phyloP scores from a whole-genome alignment of 495 filamentous ascomycete genomes.

The Beverwykella pulmonaria region DNA sequence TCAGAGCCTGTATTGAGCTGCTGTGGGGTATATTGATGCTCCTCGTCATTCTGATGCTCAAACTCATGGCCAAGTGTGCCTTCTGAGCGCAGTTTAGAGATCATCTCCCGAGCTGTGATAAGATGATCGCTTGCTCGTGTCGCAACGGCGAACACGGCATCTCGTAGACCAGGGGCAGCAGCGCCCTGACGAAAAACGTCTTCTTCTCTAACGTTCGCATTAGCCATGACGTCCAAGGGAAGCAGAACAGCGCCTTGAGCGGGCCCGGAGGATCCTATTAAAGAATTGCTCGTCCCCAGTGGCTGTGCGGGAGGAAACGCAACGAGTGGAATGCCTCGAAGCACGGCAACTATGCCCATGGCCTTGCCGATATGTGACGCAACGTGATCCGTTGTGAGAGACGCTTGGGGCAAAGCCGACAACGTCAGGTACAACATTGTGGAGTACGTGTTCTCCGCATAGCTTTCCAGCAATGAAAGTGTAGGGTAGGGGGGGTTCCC shows the following conservation, averaged over 20 bases:
- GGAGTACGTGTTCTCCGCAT: constrained; percentile 91
- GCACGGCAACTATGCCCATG: constrained; percentile 77
- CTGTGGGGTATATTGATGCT: constrained; percentile 60
- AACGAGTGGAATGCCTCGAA: constrained; percentile 81
- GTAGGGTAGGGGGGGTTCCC: constrained; percentile 78
- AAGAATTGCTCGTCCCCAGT: constrained; percentile 52
- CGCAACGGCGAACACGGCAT: constrained; percentile 89
- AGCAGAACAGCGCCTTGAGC: constrained; percentile 71
- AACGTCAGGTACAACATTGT: constrained; percentile 90
- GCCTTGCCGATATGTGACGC: constrained; percentile 95
- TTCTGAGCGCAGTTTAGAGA: constrained; percentile 73
- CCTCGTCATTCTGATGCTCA: constrained; percentile 80
- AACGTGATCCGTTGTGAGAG: constrained; percentile 85
- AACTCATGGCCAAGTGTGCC: constrained; percentile 78
- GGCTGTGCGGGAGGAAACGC: constrained; percentile 72
- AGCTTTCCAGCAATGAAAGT: constrained; percentile 75
- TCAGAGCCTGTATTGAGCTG: constrained; percentile 35
- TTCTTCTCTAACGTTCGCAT: constrained; percentile 77
- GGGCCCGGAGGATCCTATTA: constrained; percentile 42
- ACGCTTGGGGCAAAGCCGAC: constrained; percentile 71
- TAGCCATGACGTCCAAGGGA: constrained; percentile 88
- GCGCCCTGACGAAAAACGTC: constrained; percentile 81
- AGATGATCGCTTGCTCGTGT: constrained; percentile 93
- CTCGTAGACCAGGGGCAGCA: constrained; percentile 73
- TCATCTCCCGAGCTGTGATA: constrained; percentile 90